Evolutionary conservation across 257 asterid genomes (phyloP).

Genomic region (Leptodermis oblonga): DNA sequence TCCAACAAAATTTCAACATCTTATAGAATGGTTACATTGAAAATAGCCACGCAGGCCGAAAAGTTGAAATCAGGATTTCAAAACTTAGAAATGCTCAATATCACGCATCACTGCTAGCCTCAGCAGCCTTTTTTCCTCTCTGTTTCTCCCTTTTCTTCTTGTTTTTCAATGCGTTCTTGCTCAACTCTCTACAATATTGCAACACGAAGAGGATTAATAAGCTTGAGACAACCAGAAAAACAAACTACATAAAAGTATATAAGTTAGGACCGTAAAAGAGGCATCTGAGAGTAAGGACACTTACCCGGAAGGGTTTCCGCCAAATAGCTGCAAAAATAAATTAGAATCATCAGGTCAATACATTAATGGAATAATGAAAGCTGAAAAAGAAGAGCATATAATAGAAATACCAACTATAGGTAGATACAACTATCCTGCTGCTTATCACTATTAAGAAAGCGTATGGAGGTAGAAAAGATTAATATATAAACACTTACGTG

Average conservation of each 20-base stretch:
- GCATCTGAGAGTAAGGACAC: slow-evolving; percentile 14
- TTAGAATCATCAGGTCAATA: slow-evolving; percentile 9
- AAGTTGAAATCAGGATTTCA: not conserved
- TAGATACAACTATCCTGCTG: not conserved
- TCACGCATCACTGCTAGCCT: slow-evolving; percentile 24
- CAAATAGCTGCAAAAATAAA: slow-evolving; percentile 59
- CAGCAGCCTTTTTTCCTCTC: slow-evolving; percentile 77
- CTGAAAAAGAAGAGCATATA: not conserved
- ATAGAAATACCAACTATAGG: not conserved
- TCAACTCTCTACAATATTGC: slow-evolving; percentile 52
- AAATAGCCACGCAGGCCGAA: not conserved
- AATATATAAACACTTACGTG: not conserved
- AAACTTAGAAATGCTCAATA: not conserved
- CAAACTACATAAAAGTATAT: slow-evolving; percentile 4
- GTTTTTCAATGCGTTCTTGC: slow-evolving; percentile 81
- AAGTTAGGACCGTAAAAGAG: not conserved
- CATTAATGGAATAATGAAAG: not conserved
- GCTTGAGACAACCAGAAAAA: slow-evolving; percentile 6
- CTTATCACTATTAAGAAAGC: not conserved
- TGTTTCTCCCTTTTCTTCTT: slow-evolving; percentile 88
- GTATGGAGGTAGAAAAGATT: not conserved
- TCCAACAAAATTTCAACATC: too few relatives aligned
- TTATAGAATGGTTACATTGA: too few relatives aligned
- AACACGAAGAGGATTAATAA: not conserved
- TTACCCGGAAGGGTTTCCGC: slow-evolving; percentile 71